Evolutionary conservation across 352 stramenopile species (phyloP).

Genomic region (Globisporangium nunn): DNA sequence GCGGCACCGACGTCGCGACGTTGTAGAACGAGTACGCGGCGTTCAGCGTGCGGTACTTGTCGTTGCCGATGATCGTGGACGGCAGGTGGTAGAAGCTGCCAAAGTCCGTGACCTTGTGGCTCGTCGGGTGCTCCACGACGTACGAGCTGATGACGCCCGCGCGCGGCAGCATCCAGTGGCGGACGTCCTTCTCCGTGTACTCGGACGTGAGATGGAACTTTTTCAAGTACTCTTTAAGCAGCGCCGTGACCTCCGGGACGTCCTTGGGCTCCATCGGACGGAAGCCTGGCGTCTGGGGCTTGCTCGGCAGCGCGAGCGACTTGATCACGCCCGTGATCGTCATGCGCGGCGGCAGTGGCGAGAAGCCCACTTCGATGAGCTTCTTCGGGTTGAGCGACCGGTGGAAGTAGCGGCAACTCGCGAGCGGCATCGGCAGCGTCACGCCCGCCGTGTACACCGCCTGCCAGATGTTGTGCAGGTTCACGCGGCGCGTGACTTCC

Average conservation of each 20-base stretch:
- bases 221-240: conserved; percentile 47
- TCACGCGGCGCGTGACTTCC: conserved; percentile 98
- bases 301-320: conserved; percentile 78
- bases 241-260: conserved; percentile 32
- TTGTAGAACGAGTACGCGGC: conserved; percentile 99
- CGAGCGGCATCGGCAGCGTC: conserved; percentile 93
- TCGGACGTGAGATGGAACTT: conserved; percentile 79
- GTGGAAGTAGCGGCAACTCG: conserved; percentile 95
- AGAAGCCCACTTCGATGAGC: conserved; percentile 97
- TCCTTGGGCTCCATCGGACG: conserved; percentile 48
- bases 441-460: conserved; percentile 98
- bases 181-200: conserved; percentile 91
- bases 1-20: conserved; percentile 54
- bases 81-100: conserved; percentile 97
- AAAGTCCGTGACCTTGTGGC: conserved; percentile 90
- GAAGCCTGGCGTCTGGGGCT: conserved; percentile 30
- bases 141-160: conserved; percentile 95
- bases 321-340: conserved; percentile 93
- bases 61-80: conserved; percentile 93
- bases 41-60: conserved; percentile 94
- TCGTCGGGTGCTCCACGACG: conserved; percentile 72
- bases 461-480: conserved; percentile 90
- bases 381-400: conserved; percentile 97
- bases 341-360: conserved; percentile 86
- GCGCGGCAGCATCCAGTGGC: conserved; percentile 96